These are phyloP conservation scores for Aspergillus sp. DNA, from an alignment of 2,329 filamentous ascomycete species.

Conservation along the genomic window DNA sequence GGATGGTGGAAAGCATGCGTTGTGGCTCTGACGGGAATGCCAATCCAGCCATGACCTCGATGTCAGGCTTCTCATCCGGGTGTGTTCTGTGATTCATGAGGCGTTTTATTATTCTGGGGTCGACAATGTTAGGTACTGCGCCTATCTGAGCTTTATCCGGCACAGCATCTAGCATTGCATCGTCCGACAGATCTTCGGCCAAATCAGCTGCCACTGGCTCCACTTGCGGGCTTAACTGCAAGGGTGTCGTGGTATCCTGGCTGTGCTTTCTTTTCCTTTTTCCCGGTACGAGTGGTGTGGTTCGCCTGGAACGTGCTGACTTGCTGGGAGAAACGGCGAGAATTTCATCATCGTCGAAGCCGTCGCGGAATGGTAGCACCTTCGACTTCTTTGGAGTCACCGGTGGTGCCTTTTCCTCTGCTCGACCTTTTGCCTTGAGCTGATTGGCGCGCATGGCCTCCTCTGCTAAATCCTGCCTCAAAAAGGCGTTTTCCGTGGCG, in stretches of 20 bases:
- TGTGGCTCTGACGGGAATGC: slow-evolving; percentile 56
- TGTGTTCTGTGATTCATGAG: slow-evolving; percentile 59
- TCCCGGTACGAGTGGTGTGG: slow-evolving; percentile 57
- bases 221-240: slow-evolving; percentile 43
- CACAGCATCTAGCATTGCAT: slow-evolving; percentile 20
- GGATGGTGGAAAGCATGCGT: slow-evolving; percentile 54
- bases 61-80: slow-evolving; percentile 50
- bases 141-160: slow-evolving; percentile 29
- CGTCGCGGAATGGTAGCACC: slow-evolving; percentile 57
- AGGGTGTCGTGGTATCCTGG: slow-evolving; percentile 55
- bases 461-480: slow-evolving; percentile 62
- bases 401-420: slow-evolving; percentile 42
- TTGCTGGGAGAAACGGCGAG: slow-evolving; percentile 58
- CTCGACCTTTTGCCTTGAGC: slow-evolving; percentile 39
- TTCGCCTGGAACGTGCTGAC: slow-evolving; percentile 51
- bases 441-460: slow-evolving; percentile 53
- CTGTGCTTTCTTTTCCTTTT: slow-evolving; percentile 59
- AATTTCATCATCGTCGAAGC: slow-evolving; percentile 65
- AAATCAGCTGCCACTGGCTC: slow-evolving; percentile 30
- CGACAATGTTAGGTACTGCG: slow-evolving; percentile 19
- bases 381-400: slow-evolving; percentile 56
- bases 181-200: slow-evolving; percentile 28
- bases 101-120: slow-evolving; percentile 52
- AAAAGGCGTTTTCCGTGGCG: slow-evolving; percentile 60
- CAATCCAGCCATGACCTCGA: slow-evolving; percentile 57